These are phyloP conservation scores for Chaetomium fimeti DNA, from an alignment of 495 filamentous ascomycete species.

Conservation along the genomic window DNA sequence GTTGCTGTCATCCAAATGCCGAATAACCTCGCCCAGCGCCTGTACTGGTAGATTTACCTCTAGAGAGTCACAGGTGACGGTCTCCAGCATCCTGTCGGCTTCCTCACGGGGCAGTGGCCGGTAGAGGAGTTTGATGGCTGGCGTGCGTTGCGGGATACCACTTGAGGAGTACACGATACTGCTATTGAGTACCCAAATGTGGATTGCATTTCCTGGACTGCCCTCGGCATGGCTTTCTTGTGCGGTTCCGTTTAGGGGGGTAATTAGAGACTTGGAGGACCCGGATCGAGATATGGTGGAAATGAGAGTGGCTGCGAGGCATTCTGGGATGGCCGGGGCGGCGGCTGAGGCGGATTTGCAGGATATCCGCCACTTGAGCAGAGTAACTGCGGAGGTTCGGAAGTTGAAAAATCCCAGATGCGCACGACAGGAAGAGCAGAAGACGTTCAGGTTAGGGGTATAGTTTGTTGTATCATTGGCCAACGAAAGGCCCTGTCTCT, in stretches of 20 bases:
- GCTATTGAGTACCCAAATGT: slow-evolving; percentile 70
- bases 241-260: slow-evolving; percentile 37
- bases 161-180: slow-evolving; percentile 60
- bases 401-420: slow-evolving; percentile 56
- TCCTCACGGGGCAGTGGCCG: slow-evolving; percentile 44
- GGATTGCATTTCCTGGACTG: slow-evolving; percentile 34
- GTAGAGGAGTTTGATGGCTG: slow-evolving; percentile 69
- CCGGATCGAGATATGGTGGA: slow-evolving; percentile 48
- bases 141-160: slow-evolving; percentile 21
- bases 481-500: slow-evolving; percentile 20
- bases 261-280: slow-evolving; percentile 50
- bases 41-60: slow-evolving; percentile 60
- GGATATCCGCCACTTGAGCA: slow-evolving; percentile 43
- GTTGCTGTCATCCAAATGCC: slow-evolving; percentile 51
- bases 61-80: slow-evolving; percentile 57
- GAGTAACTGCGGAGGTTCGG: slow-evolving; percentile 38
- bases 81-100: slow-evolving; percentile 55
- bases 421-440: slow-evolving; percentile 41
- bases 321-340: slow-evolving; percentile 41
- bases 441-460: slow-evolving; percentile 38
- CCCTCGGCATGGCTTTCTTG: slow-evolving; percentile 5
- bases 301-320: slow-evolving; percentile 48
- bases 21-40: slow-evolving; percentile 47
- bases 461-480: not conserved
- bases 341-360: slow-evolving; percentile 27